These are phyloP conservation scores for Brasilioporus rufonigricans DNA, from an alignment of 768 basidiomycete species.

Conservation along the genomic window DNA sequence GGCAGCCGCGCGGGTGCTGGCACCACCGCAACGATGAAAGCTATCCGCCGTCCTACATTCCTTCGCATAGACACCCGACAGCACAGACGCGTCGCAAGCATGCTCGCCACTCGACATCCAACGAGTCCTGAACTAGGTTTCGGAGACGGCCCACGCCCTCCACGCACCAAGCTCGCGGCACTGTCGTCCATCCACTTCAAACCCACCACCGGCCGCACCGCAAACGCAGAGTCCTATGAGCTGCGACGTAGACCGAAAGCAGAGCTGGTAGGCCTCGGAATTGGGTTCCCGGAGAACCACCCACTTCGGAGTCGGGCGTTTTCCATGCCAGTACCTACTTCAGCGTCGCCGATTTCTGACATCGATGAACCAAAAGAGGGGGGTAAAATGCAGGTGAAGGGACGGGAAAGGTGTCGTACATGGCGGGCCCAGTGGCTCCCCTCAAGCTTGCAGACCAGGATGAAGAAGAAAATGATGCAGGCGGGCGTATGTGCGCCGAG, in stretches of 20 bases:
- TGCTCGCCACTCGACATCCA: slow-evolving; percentile 16
- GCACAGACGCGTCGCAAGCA: slow-evolving; percentile 24
- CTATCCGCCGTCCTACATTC: slow-evolving; percentile 12
- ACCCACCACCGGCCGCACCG: not conserved
- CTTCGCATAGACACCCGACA: slow-evolving; percentile 26
- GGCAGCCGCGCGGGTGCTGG: not conserved
- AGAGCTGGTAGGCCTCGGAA: slow-evolving; percentile 24
- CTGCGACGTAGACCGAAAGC: slow-evolving; percentile 9
- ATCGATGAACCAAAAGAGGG: not conserved
- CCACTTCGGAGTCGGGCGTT: slow-evolving; percentile 17
- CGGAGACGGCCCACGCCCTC: not conserved
- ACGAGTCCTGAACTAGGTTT: not conserved
- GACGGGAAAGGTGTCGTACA: not conserved
- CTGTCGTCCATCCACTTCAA: not conserved
- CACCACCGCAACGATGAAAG: not conserved
- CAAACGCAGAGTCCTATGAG: slow-evolving; percentile 8
- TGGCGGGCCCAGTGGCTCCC: slow-evolving; percentile 2
- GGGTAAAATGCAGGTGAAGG: not conserved
- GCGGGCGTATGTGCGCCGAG: not conserved
- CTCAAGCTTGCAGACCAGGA: not conserved
- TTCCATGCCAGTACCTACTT: slow-evolving; percentile 16
- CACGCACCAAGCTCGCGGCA: not conserved
- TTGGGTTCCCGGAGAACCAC: slow-evolving; percentile 27
- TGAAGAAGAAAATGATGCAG: not conserved
- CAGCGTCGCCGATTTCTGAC: not conserved